Percentiles rank a stretch among this genome's conserved stretches.
Evolutionary conservation across 1,284 basidiomycete genomes (phyloP).

Genomic region (Trichosporon coremiiforme): DNA sequence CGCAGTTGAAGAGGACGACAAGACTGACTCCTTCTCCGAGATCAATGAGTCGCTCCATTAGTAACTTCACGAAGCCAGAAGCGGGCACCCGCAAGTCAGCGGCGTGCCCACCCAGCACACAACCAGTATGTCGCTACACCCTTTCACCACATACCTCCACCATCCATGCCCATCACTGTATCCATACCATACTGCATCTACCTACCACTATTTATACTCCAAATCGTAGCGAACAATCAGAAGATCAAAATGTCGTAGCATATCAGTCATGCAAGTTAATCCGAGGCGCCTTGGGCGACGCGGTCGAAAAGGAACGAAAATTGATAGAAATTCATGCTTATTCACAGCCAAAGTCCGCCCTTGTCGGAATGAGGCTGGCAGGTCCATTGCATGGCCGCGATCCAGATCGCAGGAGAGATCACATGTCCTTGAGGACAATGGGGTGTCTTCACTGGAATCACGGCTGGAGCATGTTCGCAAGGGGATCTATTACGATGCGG

Average conservation of each 20-base stretch:
- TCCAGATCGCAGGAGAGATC: not conserved
- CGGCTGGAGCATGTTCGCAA: not conserved
- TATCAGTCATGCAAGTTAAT: too few species aligned
- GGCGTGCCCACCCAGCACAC: too few species aligned
- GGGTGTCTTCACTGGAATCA: not conserved
- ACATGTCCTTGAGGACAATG: not conserved
- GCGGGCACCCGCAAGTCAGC: too few species aligned
- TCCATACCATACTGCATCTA: too few species aligned
- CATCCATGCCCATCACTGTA: too few species aligned
- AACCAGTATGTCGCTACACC: too few species aligned
- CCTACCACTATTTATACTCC: too few species aligned
- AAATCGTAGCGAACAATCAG: too few species aligned
- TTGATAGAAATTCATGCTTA: not conserved
- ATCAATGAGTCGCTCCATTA: not conserved
- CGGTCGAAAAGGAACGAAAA: not conserved
- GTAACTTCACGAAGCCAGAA: not conserved
- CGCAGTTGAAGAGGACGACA: not conserved
- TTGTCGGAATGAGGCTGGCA: not conserved
- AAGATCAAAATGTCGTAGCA: too few species aligned
- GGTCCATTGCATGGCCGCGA: not conserved
- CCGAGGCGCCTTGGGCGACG: not conserved
- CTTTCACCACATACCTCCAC: too few species aligned
- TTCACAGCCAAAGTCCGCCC: not conserved
- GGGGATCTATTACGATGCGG: not conserved
- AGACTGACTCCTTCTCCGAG: not conserved